phyloP scores from a whole-genome alignment of 1,284 basidiomycete genomes.

The Microbotryum intermedium region DNA sequence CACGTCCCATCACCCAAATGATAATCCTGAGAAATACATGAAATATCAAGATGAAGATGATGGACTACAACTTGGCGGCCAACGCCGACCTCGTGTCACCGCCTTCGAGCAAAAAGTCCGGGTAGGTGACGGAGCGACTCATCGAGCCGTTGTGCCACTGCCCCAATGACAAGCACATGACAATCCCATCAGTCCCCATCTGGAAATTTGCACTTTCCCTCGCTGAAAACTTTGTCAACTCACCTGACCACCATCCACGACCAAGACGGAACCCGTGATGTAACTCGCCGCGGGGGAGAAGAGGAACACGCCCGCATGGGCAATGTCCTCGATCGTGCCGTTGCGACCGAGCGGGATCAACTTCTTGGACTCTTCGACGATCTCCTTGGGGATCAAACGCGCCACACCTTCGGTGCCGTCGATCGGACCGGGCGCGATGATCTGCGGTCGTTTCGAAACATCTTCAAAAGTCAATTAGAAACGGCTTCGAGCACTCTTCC shows the following conservation, averaged over 20 bases:
- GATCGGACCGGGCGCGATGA: constrained; percentile 51
- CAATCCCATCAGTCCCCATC: too few relatives aligned
- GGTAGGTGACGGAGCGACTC: not conserved
- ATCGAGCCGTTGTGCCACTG: not conserved
- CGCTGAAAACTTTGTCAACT: not conserved
- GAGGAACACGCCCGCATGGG: constrained; percentile 70
- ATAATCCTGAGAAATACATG: not conserved
- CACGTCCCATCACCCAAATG: too few relatives aligned
- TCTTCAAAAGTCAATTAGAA: too few relatives aligned
- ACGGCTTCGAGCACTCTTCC: too few relatives aligned
- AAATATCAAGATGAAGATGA: not conserved
- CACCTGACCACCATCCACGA: constrained; percentile 31
- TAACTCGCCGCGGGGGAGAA: constrained; percentile 77
- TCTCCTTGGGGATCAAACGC: constrained; percentile 51
- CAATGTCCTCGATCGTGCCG: constrained; percentile 63
- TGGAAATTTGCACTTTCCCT: too few relatives aligned
- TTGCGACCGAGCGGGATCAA: constrained; percentile 54
- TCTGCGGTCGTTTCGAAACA: not conserved
- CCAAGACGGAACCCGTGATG: constrained; percentile 28
- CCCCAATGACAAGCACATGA: too few relatives aligned
- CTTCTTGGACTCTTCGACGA: constrained; percentile 8
- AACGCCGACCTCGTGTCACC: not conserved
- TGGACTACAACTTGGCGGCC: not conserved
- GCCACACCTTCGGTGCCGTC: constrained; percentile 72
- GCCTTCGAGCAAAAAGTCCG: not conserved